Conservation (phyloP, 225 moss, liverwort and hornwort genomes). For the Pseudoscleropodium purum region DNA sequence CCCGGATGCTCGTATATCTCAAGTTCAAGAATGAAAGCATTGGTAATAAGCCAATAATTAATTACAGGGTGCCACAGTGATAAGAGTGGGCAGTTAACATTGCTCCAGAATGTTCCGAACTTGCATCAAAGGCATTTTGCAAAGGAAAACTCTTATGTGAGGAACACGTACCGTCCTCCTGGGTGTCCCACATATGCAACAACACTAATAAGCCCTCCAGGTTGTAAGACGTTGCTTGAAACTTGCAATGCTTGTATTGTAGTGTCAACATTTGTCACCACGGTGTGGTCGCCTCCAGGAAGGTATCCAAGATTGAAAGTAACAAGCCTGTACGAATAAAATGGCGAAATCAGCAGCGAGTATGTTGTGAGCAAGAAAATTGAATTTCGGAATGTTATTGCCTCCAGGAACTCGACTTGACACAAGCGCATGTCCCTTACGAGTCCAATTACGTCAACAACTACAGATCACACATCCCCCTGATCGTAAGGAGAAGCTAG, state of each 20-base stretch:
- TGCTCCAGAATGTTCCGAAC: background rate
- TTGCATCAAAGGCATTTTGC: background rate
- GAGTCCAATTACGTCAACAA: background rate
- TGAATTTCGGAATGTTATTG: background rate
- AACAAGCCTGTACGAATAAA: conserved; percentile 51
- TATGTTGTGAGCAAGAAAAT: background rate
- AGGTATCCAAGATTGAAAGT: conserved; percentile 92
- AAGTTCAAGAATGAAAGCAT: background rate
- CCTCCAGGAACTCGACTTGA: background rate
- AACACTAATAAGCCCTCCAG: conserved; percentile 71
- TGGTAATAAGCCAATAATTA: background rate
- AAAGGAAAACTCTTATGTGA: background rate
- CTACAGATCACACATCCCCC: background rate
- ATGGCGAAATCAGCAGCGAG: conserved; percentile 4
- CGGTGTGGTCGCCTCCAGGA: conserved; percentile 79
- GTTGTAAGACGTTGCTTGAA: conserved; percentile 58
- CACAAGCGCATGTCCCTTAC: background rate
- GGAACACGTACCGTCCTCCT: conserved; percentile 56
- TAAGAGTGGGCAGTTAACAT: background rate
- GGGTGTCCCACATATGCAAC: conserved; percentile 83
- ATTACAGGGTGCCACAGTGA: background rate
- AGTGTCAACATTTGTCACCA: conserved; percentile 50
- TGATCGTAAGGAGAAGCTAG: background rate
- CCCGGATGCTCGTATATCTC: background rate
- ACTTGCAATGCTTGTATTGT: conserved; percentile 63